These are phyloP conservation scores for Russula emetica DNA, from an alignment of 768 basidiomycete species.

Conservation along the genomic window DNA sequence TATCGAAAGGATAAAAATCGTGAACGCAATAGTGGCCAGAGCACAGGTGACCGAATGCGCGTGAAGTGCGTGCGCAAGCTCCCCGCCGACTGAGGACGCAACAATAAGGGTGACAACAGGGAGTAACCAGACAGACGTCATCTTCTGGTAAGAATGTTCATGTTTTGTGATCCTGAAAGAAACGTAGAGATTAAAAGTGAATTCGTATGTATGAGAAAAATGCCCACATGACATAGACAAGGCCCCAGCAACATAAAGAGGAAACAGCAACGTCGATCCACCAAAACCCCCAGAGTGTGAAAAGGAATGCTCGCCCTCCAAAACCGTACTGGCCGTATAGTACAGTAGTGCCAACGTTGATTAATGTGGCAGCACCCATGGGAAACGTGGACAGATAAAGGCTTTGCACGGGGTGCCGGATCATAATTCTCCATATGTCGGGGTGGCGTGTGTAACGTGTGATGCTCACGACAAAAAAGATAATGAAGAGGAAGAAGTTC, in stretches of 20 bases:
- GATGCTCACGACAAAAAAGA: constrained; percentile 44
- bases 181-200: background rate
- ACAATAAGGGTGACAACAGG: constrained; percentile 74
- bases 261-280: constrained; percentile 61
- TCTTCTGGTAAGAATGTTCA: constrained; percentile 47
- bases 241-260: constrained; percentile 53
- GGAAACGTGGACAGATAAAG: constrained; percentile 49
- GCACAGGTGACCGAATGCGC: constrained; percentile 46
- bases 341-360: constrained; percentile 46
- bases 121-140: constrained; percentile 68
- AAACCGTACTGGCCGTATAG: constrained; percentile 45
- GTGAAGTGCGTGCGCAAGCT: constrained; percentile 49
- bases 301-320: constrained; percentile 51
- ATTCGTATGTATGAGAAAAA: background rate
- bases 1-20: constrained; percentile 52
- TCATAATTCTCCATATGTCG: constrained; percentile 44
- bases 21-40: constrained; percentile 49
- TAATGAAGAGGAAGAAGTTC: constrained; percentile 37
- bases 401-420: constrained; percentile 48
- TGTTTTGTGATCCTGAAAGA: constrained; percentile 35
- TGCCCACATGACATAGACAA: constrained; percentile 62
- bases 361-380: constrained; percentile 59
- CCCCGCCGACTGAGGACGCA: constrained; percentile 60
- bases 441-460: constrained; percentile 54
- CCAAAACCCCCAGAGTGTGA: constrained; percentile 60